Base-by-base conservation (phyloP, 345 rosid species). In the Citrus mangshanensis region DNA sequence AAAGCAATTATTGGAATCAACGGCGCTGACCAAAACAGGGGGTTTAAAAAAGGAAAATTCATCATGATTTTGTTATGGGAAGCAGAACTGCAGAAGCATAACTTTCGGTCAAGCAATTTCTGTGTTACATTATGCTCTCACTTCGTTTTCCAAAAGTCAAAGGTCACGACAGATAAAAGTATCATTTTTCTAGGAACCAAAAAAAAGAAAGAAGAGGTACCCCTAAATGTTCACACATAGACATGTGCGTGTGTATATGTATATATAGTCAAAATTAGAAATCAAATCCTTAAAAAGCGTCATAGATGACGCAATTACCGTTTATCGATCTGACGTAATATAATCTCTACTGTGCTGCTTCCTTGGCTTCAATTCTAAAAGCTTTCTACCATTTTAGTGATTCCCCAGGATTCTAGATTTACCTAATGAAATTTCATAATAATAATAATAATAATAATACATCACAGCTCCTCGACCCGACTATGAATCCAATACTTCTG, bases 41-140 rank as follows among this genome's bases (percentile, higher is more conserved):
- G 37, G 7, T 6, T 1, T 0, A 37, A 37, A 7, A 21, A 4
- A 30, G 2, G 10, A 9, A 1, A 35, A 58, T 25, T 74, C 54
- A 61, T 61, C 27, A 74, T 59, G 46, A 37, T 56, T 58, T 59
- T 5, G 27, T 61, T 22, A 27, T 38, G 35, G 58, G 60, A 49
- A 59, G 51, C 77, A 54, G 27, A 27, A 27, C 27, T 27, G 27
- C 27, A 27, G 4, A 28, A 24, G 34, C 73, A 59, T 51, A 22
- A 42, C 68, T 74, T 74, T 62, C 59, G 69, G 77, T 62, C 21
- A 62, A 22, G 69, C 42, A 74, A 61, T 42, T 74, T 42, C 3
- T 28, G 69, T 7, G 76, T 73, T 5, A 28, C 30, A 27, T 37
- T 22, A 60, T 27, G 59, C 19, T 58, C 34, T 46, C 22, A 5